A percentile compares a stretch with the other conserved stretches of the same genome.
These are phyloP conservation scores for Penicillium sp. DNA, from an alignment of 2,329 filamentous ascomycete genomes.

Conservation along the genomic window DNA sequence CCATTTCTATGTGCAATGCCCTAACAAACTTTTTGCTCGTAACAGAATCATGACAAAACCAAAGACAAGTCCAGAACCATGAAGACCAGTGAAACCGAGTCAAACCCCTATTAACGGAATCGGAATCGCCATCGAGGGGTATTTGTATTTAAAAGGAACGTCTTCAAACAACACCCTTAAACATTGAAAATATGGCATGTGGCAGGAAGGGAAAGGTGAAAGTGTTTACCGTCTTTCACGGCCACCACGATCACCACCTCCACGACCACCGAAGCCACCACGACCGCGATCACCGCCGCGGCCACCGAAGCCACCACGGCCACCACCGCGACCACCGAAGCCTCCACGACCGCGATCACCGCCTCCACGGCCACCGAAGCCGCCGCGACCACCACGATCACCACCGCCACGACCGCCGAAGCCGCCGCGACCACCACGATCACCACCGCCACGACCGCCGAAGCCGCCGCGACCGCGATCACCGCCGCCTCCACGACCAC, in stretches of 20 bases:
- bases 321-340: constrained; percentile 2
- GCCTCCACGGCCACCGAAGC: not conserved
- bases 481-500: constrained; percentile 9
- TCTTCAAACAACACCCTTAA: constrained; percentile 7
- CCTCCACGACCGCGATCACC: constrained; percentile 14
- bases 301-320: constrained; percentile 2
- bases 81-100: constrained; percentile 7
- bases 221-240: constrained; percentile 4
- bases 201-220: not conserved
- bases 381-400: constrained; percentile 2
- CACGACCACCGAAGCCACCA: not conserved
- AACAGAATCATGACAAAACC: constrained; percentile 15
- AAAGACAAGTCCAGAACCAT: constrained; percentile 5
- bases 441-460: constrained; percentile 8
- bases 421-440: constrained; percentile 9
- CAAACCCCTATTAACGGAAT: constrained; percentile 15
- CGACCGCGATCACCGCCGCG: constrained; percentile 5
- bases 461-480: constrained; percentile 4
- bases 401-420: constrained; percentile 3
- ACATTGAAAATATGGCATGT: constrained; percentile 2
- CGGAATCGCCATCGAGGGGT: constrained; percentile 16
- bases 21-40: constrained; percentile 23
- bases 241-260: constrained; percentile 9
- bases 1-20: constrained; percentile 22
- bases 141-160: constrained; percentile 18